Evolutionary conservation across 2,329 filamentous ascomycete genomes (phyloP).

Genomic region (Diplodia seriata): DNA sequence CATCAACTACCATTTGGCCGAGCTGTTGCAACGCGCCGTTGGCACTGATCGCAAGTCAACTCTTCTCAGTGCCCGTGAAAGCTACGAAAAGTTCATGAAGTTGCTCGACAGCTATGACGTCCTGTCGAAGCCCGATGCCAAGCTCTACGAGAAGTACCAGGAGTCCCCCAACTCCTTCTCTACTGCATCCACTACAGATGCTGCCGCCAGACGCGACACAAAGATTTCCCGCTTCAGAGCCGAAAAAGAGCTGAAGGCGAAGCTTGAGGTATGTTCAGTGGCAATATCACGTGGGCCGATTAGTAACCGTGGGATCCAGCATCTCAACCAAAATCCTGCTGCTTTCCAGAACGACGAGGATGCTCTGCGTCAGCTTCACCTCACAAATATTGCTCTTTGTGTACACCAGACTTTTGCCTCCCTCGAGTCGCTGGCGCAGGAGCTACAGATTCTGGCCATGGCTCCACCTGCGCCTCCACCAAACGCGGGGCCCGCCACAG

Average conservation of each 20-base stretch:
- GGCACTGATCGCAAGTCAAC: constrained; percentile 64
- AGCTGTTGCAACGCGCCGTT: constrained; percentile 74
- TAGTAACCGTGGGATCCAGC: constrained; percentile 50
- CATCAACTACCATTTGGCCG: constrained; percentile 78
- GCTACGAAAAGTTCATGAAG: constrained; percentile 80
- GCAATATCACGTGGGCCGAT: constrained; percentile 27
- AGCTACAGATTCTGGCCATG: constrained; percentile 79
- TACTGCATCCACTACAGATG: constrained; percentile 69
- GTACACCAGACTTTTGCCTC: constrained; percentile 83
- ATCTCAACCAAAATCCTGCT: constrained; percentile 65
- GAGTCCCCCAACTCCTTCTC: constrained; percentile 77
- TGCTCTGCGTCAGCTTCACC: constrained; percentile 76
- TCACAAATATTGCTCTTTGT: constrained; percentile 75
- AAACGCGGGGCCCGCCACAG: constrained; percentile 44
- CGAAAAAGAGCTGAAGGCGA: constrained; percentile 84
- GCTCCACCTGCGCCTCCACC: constrained; percentile 65
- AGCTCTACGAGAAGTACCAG: constrained; percentile 74
- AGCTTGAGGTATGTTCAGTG: constrained; percentile 67
- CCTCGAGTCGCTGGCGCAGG: constrained; percentile 85
- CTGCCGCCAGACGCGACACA: constrained; percentile 74
- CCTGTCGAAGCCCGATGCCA: constrained; percentile 68
- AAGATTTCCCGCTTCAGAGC: constrained; percentile 87
- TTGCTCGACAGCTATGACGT: constrained; percentile 80
- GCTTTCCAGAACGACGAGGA: constrained; percentile 80
- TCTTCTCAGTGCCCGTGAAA: constrained; percentile 68